A percentile compares a stretch with the other conserved stretches of the same genome.
Evolutionary conservation across 768 basidiomycete species (phyloP).

Genomic region (Tulasnella sp.): DNA sequence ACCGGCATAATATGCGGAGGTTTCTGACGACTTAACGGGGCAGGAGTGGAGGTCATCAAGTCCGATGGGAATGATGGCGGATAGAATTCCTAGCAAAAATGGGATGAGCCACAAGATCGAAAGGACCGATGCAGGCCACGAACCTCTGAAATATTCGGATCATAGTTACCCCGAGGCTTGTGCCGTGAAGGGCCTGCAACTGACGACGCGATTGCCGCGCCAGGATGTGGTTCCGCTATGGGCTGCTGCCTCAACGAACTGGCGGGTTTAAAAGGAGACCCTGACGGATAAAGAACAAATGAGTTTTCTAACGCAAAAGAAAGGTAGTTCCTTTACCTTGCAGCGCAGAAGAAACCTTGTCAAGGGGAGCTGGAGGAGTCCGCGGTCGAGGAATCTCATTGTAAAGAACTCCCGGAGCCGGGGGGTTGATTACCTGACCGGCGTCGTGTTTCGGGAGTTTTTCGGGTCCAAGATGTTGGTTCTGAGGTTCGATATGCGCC

Average conservation of each 20-base stretch:
- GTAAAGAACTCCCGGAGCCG: background rate
- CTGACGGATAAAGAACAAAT: background rate
- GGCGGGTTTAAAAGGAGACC: background rate
- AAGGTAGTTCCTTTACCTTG: background rate
- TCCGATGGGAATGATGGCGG: constrained; percentile 2
- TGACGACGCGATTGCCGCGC: background rate
- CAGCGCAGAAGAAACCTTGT: constrained; percentile 1
- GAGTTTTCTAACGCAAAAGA: background rate
- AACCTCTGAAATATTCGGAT: background rate
- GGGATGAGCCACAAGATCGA: background rate
- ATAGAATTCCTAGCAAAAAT: background rate
- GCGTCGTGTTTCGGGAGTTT: background rate
- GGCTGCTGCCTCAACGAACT: background rate
- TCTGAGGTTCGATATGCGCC: background rate
- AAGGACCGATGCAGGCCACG: background rate
- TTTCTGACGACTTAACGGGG: background rate
- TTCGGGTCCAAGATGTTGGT: background rate
- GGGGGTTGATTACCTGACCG: background rate
- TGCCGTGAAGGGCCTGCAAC: background rate
- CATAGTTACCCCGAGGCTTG: constrained; percentile 1
- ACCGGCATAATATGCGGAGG: background rate
- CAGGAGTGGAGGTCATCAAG: constrained; percentile 3
- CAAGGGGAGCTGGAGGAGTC: background rate
- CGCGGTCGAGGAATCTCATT: background rate
- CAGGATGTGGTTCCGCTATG: background rate